Conservation (phyloP, 2,329 filamentous ascomycete genomes). For the Didymella keratinophila region DNA sequence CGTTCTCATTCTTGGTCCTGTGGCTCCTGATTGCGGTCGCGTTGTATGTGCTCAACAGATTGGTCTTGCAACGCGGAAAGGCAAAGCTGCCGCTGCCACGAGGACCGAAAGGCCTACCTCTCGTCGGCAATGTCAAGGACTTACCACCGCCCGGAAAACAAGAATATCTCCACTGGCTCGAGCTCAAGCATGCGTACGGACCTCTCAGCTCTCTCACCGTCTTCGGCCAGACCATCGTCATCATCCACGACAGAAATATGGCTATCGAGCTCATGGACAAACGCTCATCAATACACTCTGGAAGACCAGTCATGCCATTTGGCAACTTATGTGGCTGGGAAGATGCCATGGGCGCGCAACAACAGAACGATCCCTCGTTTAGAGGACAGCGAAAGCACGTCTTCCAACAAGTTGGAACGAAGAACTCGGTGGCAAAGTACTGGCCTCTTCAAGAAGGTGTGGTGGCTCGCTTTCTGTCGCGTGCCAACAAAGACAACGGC, state of each 20-base stretch:
- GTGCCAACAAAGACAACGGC: slow-evolving; percentile 52
- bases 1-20: neutral
- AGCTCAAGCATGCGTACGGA: slow-evolving; percentile 51
- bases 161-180: slow-evolving; percentile 55
- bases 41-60: neutral
- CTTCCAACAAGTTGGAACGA: slow-evolving; percentile 56
- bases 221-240: slow-evolving; percentile 35
- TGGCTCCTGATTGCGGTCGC: neutral
- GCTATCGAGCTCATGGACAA: slow-evolving; percentile 37
- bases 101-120: slow-evolving; percentile 58
- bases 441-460: slow-evolving; percentile 56
- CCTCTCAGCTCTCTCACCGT: slow-evolving; percentile 36
- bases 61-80: neutral
- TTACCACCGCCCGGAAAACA: slow-evolving; percentile 49
- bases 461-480: slow-evolving; percentile 54
- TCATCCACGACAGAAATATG: slow-evolving; percentile 35
- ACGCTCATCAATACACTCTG: slow-evolving; percentile 33
- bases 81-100: slow-evolving; percentile 53
- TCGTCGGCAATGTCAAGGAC: slow-evolving; percentile 61
- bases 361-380: slow-evolving; percentile 50
- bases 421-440: slow-evolving; percentile 51
- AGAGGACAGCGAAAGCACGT: slow-evolving; percentile 55
- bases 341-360: slow-evolving; percentile 45
- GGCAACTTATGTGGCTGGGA: slow-evolving; percentile 49
- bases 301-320: slow-evolving; percentile 29